A percentile compares a stretch with the other conserved stretches of the same genome.
Conservation (phyloP, 2,329 filamentous ascomycete species). For the Cordyceps militaris region DNA sequence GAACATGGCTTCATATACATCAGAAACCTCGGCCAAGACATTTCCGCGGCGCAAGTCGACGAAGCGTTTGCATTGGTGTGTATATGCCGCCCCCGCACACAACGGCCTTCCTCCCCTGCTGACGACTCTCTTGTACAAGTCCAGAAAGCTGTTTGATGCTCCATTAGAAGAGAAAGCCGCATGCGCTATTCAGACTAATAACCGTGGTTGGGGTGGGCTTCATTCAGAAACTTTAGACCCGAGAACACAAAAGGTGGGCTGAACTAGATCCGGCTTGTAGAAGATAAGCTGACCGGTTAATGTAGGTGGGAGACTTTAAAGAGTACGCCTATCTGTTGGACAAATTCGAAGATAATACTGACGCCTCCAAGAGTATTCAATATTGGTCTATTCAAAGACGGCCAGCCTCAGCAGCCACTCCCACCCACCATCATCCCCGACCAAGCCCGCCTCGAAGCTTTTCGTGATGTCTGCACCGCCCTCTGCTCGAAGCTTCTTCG, state of each 20-base stretch:
- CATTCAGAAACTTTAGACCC: constrained; percentile 84
- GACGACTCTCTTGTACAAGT: constrained; percentile 32
- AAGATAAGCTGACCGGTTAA: neutral
- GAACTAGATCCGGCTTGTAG: neutral
- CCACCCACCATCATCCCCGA: constrained; percentile 56
- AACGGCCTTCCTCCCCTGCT: neutral
- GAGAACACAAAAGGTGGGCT: constrained; percentile 63
- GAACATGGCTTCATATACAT: constrained; percentile 88
- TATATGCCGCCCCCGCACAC: neutral
- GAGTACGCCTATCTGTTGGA: constrained; percentile 48
- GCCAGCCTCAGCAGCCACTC: constrained; percentile 69
- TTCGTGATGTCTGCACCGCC: constrained; percentile 62
- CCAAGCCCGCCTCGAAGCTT: constrained; percentile 55
- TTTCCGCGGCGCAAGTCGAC: constrained; percentile 59
- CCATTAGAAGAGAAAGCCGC: constrained; percentile 64
- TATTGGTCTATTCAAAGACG: constrained; percentile 67
- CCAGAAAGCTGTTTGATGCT: constrained; percentile 62
- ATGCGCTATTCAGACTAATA: constrained; percentile 72
- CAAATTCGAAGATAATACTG: constrained; percentile 26
- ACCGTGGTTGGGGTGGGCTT: constrained; percentile 84
- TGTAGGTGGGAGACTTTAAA: constrained; percentile 75
- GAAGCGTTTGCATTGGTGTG: constrained; percentile 67
- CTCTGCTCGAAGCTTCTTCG: constrained; percentile 68
- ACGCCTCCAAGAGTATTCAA: constrained; percentile 64
- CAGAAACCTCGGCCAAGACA: constrained; percentile 63